Percentiles rank a stretch among this genome's conserved stretches.
phyloP scores from a whole-genome alignment of 176 grass and related monocot genomes.

The Ampelocalamus luodianensis region DNA sequence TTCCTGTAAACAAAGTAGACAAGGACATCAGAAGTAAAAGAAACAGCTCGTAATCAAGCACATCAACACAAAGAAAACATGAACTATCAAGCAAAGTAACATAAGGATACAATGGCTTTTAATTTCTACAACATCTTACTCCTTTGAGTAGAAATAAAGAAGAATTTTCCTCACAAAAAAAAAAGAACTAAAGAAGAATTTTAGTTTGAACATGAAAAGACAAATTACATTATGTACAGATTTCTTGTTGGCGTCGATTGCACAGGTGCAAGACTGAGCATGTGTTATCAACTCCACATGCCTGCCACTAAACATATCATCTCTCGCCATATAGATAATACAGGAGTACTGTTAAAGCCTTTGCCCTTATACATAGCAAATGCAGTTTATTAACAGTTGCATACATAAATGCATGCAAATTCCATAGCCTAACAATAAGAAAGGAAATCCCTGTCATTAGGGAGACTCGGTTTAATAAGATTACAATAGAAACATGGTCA shows the following conservation, averaged over 20 bases:
- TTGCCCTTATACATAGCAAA: background rate
- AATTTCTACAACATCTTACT: slow-evolving; percentile 23
- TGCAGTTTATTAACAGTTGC: slow-evolving; percentile 15
- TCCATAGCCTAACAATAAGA: slow-evolving; percentile 5
- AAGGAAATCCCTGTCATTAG: background rate
- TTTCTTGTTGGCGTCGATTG: background rate
- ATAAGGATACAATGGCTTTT: background rate
- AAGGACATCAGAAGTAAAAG: slow-evolving; percentile 25
- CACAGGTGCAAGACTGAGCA: slow-evolving; percentile 8
- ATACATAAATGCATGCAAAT: slow-evolving; percentile 8
- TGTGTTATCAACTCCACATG: background rate
- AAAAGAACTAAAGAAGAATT: background rate
- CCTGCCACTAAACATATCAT: slow-evolving; percentile 15
- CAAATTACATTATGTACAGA: slow-evolving; percentile 6
- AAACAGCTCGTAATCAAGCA: slow-evolving; percentile 41
- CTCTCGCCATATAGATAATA: slow-evolving; percentile 17
- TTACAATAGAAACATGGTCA: slow-evolving; percentile 9
- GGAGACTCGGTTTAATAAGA: background rate
- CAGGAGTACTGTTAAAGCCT: background rate
- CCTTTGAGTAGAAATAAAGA: slow-evolving; percentile 2
- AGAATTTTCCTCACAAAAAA: background rate
- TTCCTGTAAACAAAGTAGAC: slow-evolving; percentile 64
- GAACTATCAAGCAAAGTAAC: slow-evolving; percentile 3
- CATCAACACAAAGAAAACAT: slow-evolving; percentile 41
- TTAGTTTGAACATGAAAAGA: slow-evolving; percentile 11